phyloP scores from a whole-genome alignment of 75 land plant genomes.

The Adiantum capillusveneris region DNA sequence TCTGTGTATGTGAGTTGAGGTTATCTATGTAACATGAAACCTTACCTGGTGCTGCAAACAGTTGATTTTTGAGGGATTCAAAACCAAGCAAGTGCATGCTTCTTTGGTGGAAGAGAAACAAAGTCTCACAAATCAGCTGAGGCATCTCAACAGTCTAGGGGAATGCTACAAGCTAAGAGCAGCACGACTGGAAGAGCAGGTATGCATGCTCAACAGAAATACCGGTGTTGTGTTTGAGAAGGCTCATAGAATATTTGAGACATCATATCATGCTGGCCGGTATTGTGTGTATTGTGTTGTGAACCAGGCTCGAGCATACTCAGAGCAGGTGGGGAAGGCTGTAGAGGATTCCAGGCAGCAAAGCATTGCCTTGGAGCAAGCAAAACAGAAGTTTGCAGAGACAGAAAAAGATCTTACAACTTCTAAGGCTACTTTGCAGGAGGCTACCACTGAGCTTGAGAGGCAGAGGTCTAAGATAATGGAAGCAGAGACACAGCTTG shows the following conservation, averaged over 20 bases:
- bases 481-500: conserved; percentile 57
- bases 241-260: too few relatives aligned
- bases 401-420: conserved; percentile 44
- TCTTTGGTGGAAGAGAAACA: conserved; percentile 51
- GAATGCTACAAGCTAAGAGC: conserved; percentile 51
- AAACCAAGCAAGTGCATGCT: conserved; percentile 54
- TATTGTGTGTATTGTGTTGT: too few relatives aligned
- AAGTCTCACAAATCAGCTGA: conserved; percentile 41
- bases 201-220: too few relatives aligned
- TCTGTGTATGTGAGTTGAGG: too few relatives aligned
- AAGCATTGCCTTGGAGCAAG: conserved; percentile 35
- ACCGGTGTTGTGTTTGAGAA: too few relatives aligned
- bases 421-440: conserved; percentile 38
- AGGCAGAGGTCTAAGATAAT: conserved; percentile 29
- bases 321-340: conserved; percentile 60
- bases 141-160: conserved; percentile 39
- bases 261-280: too few relatives aligned
- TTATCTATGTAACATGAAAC: too few relatives aligned
- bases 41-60: too few relatives aligned
- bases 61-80: conserved; percentile 76
- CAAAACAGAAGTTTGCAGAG: conserved; percentile 52
- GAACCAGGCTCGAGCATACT: conserved; percentile 41
- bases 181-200: conserved; percentile 75
- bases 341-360: conserved; percentile 52
- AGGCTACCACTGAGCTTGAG: conserved; percentile 36